phyloP scores from a whole-genome alignment of 2,329 filamentous ascomycete species.

The Penicillium corylophilum region DNA sequence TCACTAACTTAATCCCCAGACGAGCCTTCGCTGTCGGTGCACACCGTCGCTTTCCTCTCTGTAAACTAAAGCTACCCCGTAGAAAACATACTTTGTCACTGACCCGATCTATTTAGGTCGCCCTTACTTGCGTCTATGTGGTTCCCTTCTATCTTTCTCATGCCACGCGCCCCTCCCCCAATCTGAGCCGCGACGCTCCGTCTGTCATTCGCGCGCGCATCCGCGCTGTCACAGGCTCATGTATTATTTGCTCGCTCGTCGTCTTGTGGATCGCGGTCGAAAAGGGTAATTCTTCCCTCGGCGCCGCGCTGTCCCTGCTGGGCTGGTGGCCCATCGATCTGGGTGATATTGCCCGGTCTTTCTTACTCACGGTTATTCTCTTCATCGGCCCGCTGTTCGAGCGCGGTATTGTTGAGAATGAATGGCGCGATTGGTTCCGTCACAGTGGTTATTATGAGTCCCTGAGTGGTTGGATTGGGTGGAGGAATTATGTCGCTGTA shows the following conservation, averaged over 20 bases:
- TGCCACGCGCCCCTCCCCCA: constrained; percentile 74
- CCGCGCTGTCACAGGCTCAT: constrained; percentile 74
- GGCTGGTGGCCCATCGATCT: constrained; percentile 77
- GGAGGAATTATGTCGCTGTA: constrained; percentile 84
- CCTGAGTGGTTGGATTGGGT: constrained; percentile 73
- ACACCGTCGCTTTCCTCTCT: constrained; percentile 39
- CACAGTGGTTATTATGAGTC: constrained; percentile 58
- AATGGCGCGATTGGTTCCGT: constrained; percentile 64
- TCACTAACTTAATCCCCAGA: constrained; percentile 23
- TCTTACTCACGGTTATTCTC: constrained; percentile 73
- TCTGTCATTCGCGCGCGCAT: constrained; percentile 86
- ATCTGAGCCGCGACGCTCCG: constrained; percentile 80
- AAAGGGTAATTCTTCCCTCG: constrained; percentile 50
- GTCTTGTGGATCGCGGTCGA: constrained; percentile 67
- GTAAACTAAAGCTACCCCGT: constrained; percentile 24
- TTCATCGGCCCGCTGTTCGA: constrained; percentile 87
- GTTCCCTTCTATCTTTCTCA: constrained; percentile 83
- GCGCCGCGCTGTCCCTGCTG: constrained; percentile 65
- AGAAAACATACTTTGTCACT: background rate
- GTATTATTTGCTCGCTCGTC: constrained; percentile 63
- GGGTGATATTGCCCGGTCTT: constrained; percentile 60
- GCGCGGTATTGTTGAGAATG: constrained; percentile 68
- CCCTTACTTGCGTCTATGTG: constrained; percentile 88
- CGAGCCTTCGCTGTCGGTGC: constrained; percentile 38
- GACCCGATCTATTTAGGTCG: constrained; percentile 50